Evolutionary conservation across 1,284 basidiomycete species (phyloP).

Genomic region (Cerrena zonata): DNA sequence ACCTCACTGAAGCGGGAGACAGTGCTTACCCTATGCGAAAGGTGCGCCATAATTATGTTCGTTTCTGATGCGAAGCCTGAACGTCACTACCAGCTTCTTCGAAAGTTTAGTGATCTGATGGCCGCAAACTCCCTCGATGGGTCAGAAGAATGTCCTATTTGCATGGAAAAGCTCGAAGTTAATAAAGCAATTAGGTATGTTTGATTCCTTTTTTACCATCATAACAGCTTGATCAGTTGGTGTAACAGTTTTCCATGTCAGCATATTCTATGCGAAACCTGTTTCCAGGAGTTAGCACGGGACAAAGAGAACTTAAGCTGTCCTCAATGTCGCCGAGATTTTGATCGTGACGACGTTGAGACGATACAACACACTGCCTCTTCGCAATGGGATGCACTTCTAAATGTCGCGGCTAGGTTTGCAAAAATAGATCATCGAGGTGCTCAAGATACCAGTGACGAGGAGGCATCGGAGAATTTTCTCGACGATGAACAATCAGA

Average conservation of each 20-base stretch:
- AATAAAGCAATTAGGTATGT: conserved; percentile 30
- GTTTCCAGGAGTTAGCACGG: conserved; percentile 26
- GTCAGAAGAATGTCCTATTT: conserved; percentile 42
- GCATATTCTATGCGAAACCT: conserved; percentile 38
- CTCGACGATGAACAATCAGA: not conserved
- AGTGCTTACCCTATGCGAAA: conserved; percentile 35
- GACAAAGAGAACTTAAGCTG: conserved; percentile 31
- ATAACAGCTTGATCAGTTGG: not conserved
- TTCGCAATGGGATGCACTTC: conserved; percentile 44
- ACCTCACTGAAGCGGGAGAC: conserved; percentile 28
- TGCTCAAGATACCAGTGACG: conserved; percentile 35
- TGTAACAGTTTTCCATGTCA: conserved; percentile 35
- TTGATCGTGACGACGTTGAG: conserved; percentile 33
- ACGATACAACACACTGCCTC: conserved; percentile 37
- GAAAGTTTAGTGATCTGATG: conserved; percentile 37
- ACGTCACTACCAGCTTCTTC: conserved; percentile 44
- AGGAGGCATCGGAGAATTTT: conserved; percentile 32
- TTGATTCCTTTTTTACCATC: not conserved
- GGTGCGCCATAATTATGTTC: conserved; percentile 19
- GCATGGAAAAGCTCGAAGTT: conserved; percentile 33
- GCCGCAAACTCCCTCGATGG: conserved; percentile 35
- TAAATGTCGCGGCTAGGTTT: conserved; percentile 39
- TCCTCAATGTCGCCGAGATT: conserved; percentile 35
- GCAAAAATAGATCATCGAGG: conserved; percentile 33
- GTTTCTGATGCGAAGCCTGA: not conserved